These are phyloP conservation scores for Termitomyces sp. DNA, from an alignment of 768 basidiomycete genomes.

Conservation along the genomic window DNA sequence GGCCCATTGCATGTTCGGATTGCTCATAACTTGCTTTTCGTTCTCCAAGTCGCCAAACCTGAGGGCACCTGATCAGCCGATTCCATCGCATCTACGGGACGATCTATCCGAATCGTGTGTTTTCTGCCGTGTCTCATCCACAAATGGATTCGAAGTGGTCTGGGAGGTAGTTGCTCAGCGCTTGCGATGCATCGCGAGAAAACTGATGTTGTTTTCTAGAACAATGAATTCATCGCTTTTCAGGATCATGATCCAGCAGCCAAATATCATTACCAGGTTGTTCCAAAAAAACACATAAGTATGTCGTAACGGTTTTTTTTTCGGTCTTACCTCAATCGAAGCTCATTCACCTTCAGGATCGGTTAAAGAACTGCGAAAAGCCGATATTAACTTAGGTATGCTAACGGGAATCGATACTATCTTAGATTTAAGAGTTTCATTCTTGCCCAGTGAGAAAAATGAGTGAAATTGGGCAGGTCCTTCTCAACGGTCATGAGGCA, in stretches of 20 bases:
- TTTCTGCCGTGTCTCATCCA: conserved; percentile 39
- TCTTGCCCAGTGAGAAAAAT: conserved; percentile 22
- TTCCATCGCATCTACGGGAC: neutral
- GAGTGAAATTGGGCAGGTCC: conserved; percentile 39
- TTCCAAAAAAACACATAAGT: conserved; percentile 51
- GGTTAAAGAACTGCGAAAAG: conserved; percentile 38
- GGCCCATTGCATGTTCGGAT: conserved; percentile 4
- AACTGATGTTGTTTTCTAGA: conserved; percentile 24
- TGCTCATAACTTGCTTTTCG: conserved; percentile 3
- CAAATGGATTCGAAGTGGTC: conserved; percentile 40
- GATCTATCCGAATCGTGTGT: conserved; percentile 19
- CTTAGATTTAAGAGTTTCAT: neutral
- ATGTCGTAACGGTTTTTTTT: conserved; percentile 7
- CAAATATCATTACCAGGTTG: conserved; percentile 42
- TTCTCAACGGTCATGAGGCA: conserved; percentile 46
- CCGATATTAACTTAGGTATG: conserved; percentile 47
- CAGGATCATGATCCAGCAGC: conserved; percentile 45
- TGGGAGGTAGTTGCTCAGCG: conserved; percentile 36
- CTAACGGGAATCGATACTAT: neutral
- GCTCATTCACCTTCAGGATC: conserved; percentile 36
- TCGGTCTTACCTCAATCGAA: neutral
- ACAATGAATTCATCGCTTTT: conserved; percentile 45
- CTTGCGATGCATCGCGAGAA: neutral
- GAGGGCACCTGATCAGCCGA: neutral
- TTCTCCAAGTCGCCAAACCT: conserved; percentile 3